A percentile compares a stretch with the other conserved stretches of the same genome.
These are phyloP conservation scores for Podila minutissima DNA, from an alignment of 192 early-diverging fungal species.

Conservation along the genomic window DNA sequence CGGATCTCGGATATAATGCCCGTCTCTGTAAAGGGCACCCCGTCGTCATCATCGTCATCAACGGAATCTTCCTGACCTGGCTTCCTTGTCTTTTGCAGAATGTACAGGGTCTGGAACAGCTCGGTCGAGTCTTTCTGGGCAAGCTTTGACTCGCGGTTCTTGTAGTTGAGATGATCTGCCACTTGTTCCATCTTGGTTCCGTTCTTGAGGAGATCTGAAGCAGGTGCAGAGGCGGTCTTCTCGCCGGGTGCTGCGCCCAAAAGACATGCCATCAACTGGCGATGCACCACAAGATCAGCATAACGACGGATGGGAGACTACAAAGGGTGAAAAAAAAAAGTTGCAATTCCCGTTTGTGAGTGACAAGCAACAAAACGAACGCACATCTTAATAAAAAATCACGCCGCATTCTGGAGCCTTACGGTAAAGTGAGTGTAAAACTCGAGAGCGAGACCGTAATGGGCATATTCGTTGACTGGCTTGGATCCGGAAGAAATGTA, in stretches of 20 bases:
- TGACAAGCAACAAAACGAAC: background rate
- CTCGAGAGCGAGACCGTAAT: slow-evolving; percentile 80
- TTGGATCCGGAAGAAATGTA: slow-evolving; percentile 72
- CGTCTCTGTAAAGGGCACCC: slow-evolving; percentile 59
- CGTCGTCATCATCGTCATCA: slow-evolving; percentile 3
- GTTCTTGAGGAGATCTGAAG: slow-evolving; percentile 46
- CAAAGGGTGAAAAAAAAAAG: background rate
- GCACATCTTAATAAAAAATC: background rate
- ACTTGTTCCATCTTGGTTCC: slow-evolving; percentile 47
- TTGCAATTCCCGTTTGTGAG: background rate
- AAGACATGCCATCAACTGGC: slow-evolving; percentile 69
- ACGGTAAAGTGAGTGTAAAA: slow-evolving; percentile 87
- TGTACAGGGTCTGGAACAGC: slow-evolving; percentile 80
- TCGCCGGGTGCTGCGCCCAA: slow-evolving; percentile 1
- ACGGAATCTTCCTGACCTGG: background rate
- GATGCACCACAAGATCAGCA: slow-evolving; percentile 82
- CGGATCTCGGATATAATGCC: slow-evolving; percentile 79
- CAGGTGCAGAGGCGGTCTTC: background rate
- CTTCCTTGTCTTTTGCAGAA: slow-evolving; percentile 61
- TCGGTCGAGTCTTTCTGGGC: slow-evolving; percentile 83
- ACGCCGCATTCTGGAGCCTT: background rate
- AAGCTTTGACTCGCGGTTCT: slow-evolving; percentile 76
- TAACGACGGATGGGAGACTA: slow-evolving; percentile 82
- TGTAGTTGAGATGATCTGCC: slow-evolving; percentile 71
- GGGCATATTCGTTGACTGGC: slow-evolving; percentile 59